Percentiles rank a stretch among this genome's conserved stretches.
phyloP scores from a whole-genome alignment of 2,329 filamentous ascomycete genomes.

The Penicillium occitanis region DNA sequence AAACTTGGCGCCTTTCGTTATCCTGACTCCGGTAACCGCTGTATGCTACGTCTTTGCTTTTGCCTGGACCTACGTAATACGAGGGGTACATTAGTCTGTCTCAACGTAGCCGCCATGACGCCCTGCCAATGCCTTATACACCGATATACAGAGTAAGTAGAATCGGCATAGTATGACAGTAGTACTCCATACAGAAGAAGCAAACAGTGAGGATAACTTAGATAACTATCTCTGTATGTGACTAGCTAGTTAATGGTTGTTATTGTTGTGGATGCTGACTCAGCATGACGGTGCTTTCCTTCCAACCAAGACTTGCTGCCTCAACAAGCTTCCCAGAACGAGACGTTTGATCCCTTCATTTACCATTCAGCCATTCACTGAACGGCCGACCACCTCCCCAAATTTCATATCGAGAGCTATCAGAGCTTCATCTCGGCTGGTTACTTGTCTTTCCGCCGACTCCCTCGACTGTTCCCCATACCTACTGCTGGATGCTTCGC shows the following conservation, averaged over 20 bases:
- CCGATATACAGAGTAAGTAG: neutral
- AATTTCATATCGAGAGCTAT: neutral
- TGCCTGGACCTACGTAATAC: neutral
- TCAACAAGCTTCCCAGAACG: conserved; percentile 6
- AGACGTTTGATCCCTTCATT: neutral
- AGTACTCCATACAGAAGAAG: neutral
- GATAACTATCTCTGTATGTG: neutral
- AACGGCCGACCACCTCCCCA: neutral
- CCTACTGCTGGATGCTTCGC: conserved; percentile 7
- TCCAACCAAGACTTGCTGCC: neutral
- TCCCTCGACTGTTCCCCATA: neutral
- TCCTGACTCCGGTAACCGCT: neutral
- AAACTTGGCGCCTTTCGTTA: neutral
- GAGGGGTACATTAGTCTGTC: neutral
- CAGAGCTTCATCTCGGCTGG: neutral
- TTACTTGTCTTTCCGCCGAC: neutral
- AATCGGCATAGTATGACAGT: neutral
- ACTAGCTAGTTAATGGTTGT: neutral
- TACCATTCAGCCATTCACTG: neutral
- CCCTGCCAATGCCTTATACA: neutral
- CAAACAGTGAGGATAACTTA: neutral
- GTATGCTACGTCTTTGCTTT: neutral
- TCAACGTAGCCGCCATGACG: neutral
- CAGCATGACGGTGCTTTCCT: conserved; percentile 19
- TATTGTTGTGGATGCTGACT: conserved; percentile 20